These are phyloP conservation scores for Noccaea bulbosa DNA, from an alignment of 345 rosid species.

Conservation along the genomic window DNA sequence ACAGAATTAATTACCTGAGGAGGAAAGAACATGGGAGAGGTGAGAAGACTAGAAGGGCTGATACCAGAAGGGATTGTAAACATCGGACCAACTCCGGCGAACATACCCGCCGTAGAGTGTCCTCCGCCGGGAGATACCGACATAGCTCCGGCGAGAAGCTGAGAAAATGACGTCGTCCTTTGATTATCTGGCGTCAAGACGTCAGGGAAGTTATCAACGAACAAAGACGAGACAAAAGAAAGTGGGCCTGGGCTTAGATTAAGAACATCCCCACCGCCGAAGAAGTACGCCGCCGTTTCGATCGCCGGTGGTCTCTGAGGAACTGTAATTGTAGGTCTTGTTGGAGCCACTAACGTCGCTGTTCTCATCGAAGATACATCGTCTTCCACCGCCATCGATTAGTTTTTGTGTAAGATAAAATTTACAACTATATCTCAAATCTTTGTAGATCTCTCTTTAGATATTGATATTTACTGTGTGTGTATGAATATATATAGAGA, in stretches of 20 bases:
- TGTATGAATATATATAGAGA: not conserved
- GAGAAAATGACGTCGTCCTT: slow-evolving; percentile 67
- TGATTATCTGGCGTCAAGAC: slow-evolving; percentile 46
- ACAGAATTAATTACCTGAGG: slow-evolving; percentile 59
- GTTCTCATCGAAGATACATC: slow-evolving; percentile 43
- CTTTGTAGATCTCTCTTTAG: slow-evolving; percentile 13
- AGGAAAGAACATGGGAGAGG: slow-evolving; percentile 74
- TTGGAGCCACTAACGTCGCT: slow-evolving; percentile 42
- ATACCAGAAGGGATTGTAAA: slow-evolving; percentile 85
- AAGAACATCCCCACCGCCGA: slow-evolving; percentile 50
- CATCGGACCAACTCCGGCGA: slow-evolving; percentile 50
- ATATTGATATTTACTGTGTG: slow-evolving; percentile 22
- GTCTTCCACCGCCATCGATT: slow-evolving; percentile 48
- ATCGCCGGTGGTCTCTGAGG: slow-evolving; percentile 71
- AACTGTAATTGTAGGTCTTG: slow-evolving; percentile 70
- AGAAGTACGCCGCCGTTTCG: slow-evolving; percentile 53
- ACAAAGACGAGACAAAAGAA: slow-evolving; percentile 85
- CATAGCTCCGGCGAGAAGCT: slow-evolving; percentile 92
- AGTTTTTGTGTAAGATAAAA: not conserved
- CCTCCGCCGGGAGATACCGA: slow-evolving; percentile 63
- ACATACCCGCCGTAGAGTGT: slow-evolving; percentile 44
- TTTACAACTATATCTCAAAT: not conserved
- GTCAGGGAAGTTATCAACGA: slow-evolving; percentile 62
- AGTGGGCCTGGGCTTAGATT: slow-evolving; percentile 92
- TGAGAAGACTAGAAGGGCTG: slow-evolving; percentile 91